These are phyloP conservation scores for Chaetomium cochliodes DNA, from an alignment of 495 filamentous ascomycete genomes.

Conservation along the genomic window DNA sequence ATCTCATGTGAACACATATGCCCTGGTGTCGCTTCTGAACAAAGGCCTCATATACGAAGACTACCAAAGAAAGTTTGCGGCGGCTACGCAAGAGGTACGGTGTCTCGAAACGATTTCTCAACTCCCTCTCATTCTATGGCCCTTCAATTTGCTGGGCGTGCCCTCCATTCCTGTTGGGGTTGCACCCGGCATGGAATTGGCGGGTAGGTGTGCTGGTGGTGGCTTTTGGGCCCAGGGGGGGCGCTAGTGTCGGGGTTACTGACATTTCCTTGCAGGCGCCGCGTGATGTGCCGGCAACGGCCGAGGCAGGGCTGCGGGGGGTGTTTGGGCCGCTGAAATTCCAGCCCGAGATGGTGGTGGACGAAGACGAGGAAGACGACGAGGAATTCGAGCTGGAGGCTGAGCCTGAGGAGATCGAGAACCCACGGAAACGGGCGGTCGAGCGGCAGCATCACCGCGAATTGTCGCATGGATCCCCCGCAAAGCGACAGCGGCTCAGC, in stretches of 20 bases:
- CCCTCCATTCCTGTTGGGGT: slow-evolving; percentile 22
- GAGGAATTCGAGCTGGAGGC: slow-evolving; percentile 34
- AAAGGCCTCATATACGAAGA: slow-evolving; percentile 72
- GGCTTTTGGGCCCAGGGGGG: slow-evolving; percentile 26
- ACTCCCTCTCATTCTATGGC: slow-evolving; percentile 7
- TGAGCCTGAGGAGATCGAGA: slow-evolving; percentile 45
- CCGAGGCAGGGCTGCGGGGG: slow-evolving; percentile 45
- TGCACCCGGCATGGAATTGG: slow-evolving; percentile 25
- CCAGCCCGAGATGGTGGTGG: slow-evolving; percentile 34
- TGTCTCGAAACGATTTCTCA: slow-evolving; percentile 7
- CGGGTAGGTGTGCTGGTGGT: slow-evolving; percentile 28
- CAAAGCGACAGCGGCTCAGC: slow-evolving; percentile 55
- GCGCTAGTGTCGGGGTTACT: slow-evolving; percentile 39
- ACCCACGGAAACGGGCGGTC: slow-evolving; percentile 50
- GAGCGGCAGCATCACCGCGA: slow-evolving; percentile 47
- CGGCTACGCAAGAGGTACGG: slow-evolving; percentile 40
- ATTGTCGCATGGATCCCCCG: slow-evolving; percentile 51
- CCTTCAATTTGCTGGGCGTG: slow-evolving; percentile 8
- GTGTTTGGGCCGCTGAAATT: slow-evolving; percentile 51
- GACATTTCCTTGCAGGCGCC: slow-evolving; percentile 48
- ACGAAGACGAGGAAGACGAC: slow-evolving; percentile 36
- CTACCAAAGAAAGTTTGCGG: slow-evolving; percentile 59
- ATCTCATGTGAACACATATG: slow-evolving; percentile 70
- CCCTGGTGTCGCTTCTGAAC: slow-evolving; percentile 71
- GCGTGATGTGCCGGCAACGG: slow-evolving; percentile 46